Evolutionary conservation across 306 rosid genomes (phyloP).

Genomic region (Pterocarpus santalinus): DNA sequence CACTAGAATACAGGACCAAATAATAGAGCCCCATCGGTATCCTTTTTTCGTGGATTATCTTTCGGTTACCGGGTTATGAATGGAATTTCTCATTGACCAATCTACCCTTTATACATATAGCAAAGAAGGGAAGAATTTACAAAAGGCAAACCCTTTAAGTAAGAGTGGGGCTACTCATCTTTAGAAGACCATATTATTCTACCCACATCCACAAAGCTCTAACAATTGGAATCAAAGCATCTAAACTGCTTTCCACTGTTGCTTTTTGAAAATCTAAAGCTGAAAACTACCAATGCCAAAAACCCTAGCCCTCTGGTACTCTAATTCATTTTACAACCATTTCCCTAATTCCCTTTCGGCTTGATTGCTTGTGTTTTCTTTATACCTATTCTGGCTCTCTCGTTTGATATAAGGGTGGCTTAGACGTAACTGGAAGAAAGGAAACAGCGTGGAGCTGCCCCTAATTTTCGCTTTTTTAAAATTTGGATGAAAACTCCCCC

Average conservation of each 20-base stretch:
- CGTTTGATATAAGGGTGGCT: not conserved
- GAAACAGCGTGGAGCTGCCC: not conserved
- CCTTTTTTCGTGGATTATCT: no score
- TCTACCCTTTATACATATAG: not conserved
- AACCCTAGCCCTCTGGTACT: not conserved
- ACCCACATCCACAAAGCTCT: not conserved
- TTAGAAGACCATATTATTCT: not conserved
- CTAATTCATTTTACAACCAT: not conserved
- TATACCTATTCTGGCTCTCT: not conserved
- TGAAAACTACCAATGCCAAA: conserved; percentile 1
- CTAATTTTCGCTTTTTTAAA: no score
- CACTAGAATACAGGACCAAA: not conserved
- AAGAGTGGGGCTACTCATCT: conserved; percentile 7
- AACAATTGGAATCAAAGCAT: conserved; percentile 19
- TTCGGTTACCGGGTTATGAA: not conserved
- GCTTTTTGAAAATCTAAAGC: not conserved
- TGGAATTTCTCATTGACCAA: not conserved
- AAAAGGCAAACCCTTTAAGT: not conserved
- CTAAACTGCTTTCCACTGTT: not conserved
- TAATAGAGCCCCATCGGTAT: no score
- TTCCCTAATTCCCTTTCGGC: not conserved
- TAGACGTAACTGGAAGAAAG: not conserved
- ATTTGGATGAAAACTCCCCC: no score
- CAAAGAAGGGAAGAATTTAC: not conserved
- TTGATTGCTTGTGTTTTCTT: not conserved